A percentile compares a stretch with the other conserved stretches of the same genome.
These are phyloP conservation scores for Bipolaris cookei DNA, from an alignment of 2,329 filamentous ascomycete genomes.

Conservation along the genomic window DNA sequence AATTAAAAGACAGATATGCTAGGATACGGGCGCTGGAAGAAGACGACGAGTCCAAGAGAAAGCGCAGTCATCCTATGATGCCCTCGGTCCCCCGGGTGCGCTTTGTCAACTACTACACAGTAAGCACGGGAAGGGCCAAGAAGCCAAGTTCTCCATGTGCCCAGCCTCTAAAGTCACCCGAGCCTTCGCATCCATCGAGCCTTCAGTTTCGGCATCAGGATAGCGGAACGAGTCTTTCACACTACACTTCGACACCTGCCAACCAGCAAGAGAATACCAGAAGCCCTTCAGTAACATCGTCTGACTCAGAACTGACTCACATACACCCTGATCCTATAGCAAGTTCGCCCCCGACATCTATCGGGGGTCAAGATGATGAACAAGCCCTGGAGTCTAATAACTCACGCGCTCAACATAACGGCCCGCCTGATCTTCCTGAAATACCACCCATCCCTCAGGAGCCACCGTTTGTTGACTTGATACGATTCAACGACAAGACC, in stretches of 20 bases:
- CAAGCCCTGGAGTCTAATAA: not conserved
- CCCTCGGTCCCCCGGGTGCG: conserved; percentile 63
- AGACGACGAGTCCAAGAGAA: conserved; percentile 58
- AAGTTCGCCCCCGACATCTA: conserved; percentile 53
- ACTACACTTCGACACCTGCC: not conserved
- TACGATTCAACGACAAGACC: conserved; percentile 67
- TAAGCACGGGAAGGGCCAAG: conserved; percentile 75
- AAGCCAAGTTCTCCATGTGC: conserved; percentile 54
- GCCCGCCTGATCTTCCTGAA: conserved; percentile 50
- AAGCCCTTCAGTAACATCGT: conserved; percentile 17
- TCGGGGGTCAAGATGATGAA: conserved; percentile 55
- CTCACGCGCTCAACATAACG: not conserved
- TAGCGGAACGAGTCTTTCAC: conserved; percentile 3
- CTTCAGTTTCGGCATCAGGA: conserved; percentile 10
- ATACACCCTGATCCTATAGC: conserved; percentile 17
- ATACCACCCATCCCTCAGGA: conserved; percentile 61
- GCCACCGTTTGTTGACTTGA: conserved; percentile 63
- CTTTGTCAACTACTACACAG: conserved; percentile 90
- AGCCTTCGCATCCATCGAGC: conserved; percentile 25
- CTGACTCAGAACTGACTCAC: conserved; percentile 23
- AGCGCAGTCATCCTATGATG: conserved; percentile 36
- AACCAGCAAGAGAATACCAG: conserved; percentile 6
- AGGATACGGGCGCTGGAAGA: conserved; percentile 75
- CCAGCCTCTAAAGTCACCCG: conserved; percentile 35
- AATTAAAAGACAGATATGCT: conserved; percentile 73